These are phyloP conservation scores for Fusarium phyllophilum DNA, from an alignment of 2,329 filamentous ascomycete species.

Conservation along the genomic window DNA sequence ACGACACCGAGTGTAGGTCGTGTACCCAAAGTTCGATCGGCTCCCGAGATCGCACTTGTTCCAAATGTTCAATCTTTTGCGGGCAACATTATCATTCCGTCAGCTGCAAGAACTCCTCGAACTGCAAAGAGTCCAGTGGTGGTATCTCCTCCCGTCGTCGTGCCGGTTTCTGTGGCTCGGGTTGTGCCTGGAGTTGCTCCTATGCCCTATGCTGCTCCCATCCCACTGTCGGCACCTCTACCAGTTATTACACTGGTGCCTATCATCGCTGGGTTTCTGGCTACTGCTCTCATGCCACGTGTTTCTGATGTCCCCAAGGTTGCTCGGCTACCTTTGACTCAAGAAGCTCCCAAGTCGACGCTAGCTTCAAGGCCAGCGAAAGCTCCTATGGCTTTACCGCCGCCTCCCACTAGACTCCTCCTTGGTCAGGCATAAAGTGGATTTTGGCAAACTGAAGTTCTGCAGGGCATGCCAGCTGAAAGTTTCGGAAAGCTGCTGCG, in stretches of 20 bases:
- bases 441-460: rapidly evolving
- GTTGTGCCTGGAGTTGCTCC: constrained; percentile 7
- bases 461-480: rapidly evolving
- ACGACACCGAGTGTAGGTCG: not conserved
- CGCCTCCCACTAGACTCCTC: not conserved
- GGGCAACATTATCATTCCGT: not conserved
- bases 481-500: not conserved
- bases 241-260: constrained; percentile 24
- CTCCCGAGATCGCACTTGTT: not conserved
- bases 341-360: constrained; percentile 2
- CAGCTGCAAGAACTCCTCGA: not conserved
- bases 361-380: constrained; percentile 6
- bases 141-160: not conserved
- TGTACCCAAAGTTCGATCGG: constrained; percentile 7
- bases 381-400: not conserved
- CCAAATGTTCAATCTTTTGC: not conserved
- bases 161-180: not conserved
- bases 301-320: constrained; percentile 1
- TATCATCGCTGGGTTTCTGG: constrained; percentile 13
- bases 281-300: constrained; percentile 5
- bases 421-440: not conserved
- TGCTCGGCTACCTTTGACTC: constrained; percentile 7
- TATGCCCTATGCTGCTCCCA: constrained; percentile 9
- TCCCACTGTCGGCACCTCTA: constrained; percentile 18
- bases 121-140: not conserved